Percentiles rank a stretch among this genome's conserved stretches.
phyloP scores from a whole-genome alignment of 2,329 filamentous ascomycete genomes.

The Fusarium sp. region DNA sequence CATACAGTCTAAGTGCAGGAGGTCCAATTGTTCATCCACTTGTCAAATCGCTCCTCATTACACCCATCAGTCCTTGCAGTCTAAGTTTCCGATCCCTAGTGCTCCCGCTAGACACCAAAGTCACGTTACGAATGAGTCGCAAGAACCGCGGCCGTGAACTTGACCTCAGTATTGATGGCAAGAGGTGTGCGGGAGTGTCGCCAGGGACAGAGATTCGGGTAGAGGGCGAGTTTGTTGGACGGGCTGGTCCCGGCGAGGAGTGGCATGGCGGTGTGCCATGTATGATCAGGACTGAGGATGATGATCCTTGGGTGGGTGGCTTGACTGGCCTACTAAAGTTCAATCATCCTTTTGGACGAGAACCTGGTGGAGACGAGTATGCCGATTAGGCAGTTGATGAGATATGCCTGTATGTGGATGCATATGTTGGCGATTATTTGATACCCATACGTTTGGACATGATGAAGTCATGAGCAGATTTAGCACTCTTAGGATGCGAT shows the following conservation, averaged over 20 bases:
- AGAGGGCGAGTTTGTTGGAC: constrained; percentile 81
- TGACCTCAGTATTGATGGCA: constrained; percentile 82
- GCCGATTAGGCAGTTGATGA: constrained; percentile 32
- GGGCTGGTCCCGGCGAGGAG: constrained; percentile 52
- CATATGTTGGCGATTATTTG: constrained; percentile 19
- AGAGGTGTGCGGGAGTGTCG: constrained; percentile 71
- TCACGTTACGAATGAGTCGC: constrained; percentile 82
- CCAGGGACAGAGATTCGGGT: constrained; percentile 88
- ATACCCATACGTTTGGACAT: constrained; percentile 21
- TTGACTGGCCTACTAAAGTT: constrained; percentile 95
- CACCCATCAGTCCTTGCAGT: constrained; percentile 92
- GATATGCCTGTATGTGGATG: neutral
- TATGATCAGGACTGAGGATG: constrained; percentile 79
- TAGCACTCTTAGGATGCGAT: neutral
- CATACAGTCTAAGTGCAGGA: constrained; percentile 92
- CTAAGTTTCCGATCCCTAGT: constrained; percentile 93
- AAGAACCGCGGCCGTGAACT: constrained; percentile 81
- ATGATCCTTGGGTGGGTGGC: constrained; percentile 97
- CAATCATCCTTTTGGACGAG: constrained; percentile 88
- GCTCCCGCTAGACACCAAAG: constrained; percentile 84
- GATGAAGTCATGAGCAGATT: neutral
- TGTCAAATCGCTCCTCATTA: constrained; percentile 87
- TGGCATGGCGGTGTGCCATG: constrained; percentile 89
- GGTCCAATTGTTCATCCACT: constrained; percentile 95
- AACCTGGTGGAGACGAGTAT: constrained; percentile 46